These are phyloP conservation scores for Colletotrichum destructivum DNA, from an alignment of 2,329 filamentous ascomycete genomes.

Conservation along the genomic window DNA sequence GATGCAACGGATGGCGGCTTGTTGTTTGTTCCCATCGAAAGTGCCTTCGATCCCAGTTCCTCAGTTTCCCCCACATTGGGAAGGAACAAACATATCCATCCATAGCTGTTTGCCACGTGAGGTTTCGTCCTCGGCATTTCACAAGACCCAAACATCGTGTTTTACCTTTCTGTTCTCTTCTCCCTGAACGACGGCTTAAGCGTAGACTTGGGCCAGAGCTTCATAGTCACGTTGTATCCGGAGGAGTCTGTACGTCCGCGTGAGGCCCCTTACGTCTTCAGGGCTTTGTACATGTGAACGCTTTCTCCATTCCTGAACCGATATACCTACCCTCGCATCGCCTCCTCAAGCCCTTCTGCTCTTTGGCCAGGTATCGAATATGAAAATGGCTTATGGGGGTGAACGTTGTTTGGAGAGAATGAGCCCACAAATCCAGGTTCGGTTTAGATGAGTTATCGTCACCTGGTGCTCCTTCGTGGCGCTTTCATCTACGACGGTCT, in stretches of 20 bases:
- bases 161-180: no score
- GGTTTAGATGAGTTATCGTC: not conserved
- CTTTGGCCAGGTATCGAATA: no score
- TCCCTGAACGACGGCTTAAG: no score
- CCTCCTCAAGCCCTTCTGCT: not conserved
- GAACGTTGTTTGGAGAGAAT: not conserved
- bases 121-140: not conserved
- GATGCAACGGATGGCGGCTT: not conserved
- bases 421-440: not conserved
- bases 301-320: not conserved
- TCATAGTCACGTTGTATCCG: not conserved
- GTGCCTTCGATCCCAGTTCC: conserved; percentile 68
- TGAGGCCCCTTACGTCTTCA: not conserved
- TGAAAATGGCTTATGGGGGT: not conserved
- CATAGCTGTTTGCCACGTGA: not conserved
- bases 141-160: not conserved
- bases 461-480: not conserved
- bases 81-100: not conserved
- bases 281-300: not conserved
- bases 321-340: not conserved
- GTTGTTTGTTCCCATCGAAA: not conserved
- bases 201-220: no score
- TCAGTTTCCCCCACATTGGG: not conserved
- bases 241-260: not conserved
- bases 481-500: not conserved